Base-by-base conservation (phyloP, 106 monocot genomes). In the Platanthera zijinensis region DNA sequence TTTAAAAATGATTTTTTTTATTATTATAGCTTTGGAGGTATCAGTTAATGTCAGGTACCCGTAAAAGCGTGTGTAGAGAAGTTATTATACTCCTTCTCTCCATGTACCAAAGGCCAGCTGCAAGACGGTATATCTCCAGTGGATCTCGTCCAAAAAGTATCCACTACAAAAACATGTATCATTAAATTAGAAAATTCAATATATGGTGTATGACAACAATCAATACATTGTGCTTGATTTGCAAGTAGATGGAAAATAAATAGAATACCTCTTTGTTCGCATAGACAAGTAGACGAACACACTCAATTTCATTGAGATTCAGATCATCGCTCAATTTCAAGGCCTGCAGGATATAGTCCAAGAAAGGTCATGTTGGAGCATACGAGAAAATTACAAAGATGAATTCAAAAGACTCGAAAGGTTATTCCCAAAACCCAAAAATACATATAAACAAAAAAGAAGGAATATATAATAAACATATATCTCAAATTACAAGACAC, bases 281-380 rank as follows among this genome's bases (percentile, higher is more conserved):
- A 68, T 69, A 75, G 81, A 93, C 80, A 54, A 97, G 93, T 56
- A 97, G 80, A 6, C 83, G 80, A 48, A 97, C 84, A 75, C 96
- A 97, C 57, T 93, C 89, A 69, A 97, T 87, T 84, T 97, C 96
- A 80, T 97, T 97, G 39, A 97, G 87, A 84, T 94, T 84, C 50
- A 97, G 89, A 71, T 97, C 96, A 69, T 93, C 96, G 59, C 96
- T 97, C 85, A 97, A 77, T 71, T 97, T 97, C 52, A 91, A 72
- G 22, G 96, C 93, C 96, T 97, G 80, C 32, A 77, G n/a, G 49
- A 51, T 51, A 71, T 17, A 72, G 10, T 72, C 19, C 10, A 51
- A 10, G 18, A 50, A 72, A 50, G 72, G 7, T 18, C 48, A 72
- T 51, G 19, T n/a, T 17, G 6, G 48, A 46, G 48, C 14, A 69